phyloP scores from a whole-genome alignment of 306 rosid species.

The Lathyrus oleraceus region DNA sequence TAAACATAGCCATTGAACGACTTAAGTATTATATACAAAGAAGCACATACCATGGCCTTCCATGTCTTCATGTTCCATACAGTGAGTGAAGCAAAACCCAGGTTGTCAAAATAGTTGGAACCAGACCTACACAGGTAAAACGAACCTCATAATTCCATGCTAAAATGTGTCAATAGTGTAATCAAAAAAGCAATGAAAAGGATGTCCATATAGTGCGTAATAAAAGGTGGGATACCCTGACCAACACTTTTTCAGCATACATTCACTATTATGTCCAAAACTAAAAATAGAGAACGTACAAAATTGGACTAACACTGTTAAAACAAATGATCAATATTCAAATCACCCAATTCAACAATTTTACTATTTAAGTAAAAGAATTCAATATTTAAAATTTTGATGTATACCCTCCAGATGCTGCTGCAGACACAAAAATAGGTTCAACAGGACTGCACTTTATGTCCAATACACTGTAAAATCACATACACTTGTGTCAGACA shows the following conservation, averaged over 20 bases:
- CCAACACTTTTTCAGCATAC: conserved; percentile 12
- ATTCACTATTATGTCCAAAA: conserved; percentile 13
- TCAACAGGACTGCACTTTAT: conserved; percentile 97
- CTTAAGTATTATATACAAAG: conserved; percentile 34
- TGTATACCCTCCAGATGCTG: conserved; percentile 87
- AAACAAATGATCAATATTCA: conserved; percentile 13
- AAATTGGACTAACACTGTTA: not conserved
- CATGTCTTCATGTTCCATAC: conserved; percentile 98
- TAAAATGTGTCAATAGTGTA: conserved; percentile 15
- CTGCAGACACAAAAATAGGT: conserved; percentile 90
- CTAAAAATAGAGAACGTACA: conserved; percentile 10
- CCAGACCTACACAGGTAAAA: conserved; percentile 58
- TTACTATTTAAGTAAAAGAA: conserved; percentile 13
- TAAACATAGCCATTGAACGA: conserved; percentile 43
- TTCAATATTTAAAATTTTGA: conserved; percentile 20
- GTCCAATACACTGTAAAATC: conserved; percentile 77
- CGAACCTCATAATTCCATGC: conserved; percentile 21
- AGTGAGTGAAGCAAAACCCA: conserved; percentile 83
- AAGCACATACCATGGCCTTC: conserved; percentile 86
- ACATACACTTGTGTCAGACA: conserved; percentile 19
- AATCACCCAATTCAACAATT: conserved; percentile 9
- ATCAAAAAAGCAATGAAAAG: conserved; percentile 23
- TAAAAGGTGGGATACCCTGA: conserved; percentile 10
- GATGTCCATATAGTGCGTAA: conserved; percentile 17
- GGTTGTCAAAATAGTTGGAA: conserved; percentile 53